Evolutionary conservation across 202 grass and related monocot species (phyloP).

Genomic region (Digitaria exilis): DNA sequence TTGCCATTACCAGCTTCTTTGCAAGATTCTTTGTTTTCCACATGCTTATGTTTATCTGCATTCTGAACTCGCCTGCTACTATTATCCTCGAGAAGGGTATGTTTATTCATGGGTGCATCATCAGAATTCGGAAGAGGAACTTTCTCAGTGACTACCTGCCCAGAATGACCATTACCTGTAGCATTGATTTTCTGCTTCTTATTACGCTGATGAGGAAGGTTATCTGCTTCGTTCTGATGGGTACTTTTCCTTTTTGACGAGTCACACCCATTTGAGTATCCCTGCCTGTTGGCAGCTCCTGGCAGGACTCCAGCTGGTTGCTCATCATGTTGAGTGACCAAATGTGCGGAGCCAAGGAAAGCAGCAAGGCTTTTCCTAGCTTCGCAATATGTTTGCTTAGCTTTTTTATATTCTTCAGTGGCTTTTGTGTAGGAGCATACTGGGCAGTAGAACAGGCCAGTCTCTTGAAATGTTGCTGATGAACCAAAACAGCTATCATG

Average conservation of each 20-base stretch:
- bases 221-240: slow-evolving; percentile 18
- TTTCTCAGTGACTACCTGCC: slow-evolving; percentile 32
- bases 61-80: slow-evolving; percentile 13
- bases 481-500: slow-evolving; percentile 50
- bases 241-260: slow-evolving; percentile 24
- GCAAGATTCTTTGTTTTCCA: slow-evolving; percentile 24
- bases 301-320: slow-evolving; percentile 20
- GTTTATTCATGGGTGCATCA: slow-evolving; percentile 18
- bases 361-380: slow-evolving; percentile 36
- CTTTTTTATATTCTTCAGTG: slow-evolving; percentile 43
- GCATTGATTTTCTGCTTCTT: slow-evolving; percentile 53
- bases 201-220: slow-evolving; percentile 16
- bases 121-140: slow-evolving; percentile 1
- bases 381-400: slow-evolving; percentile 39
- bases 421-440: slow-evolving; percentile 51
- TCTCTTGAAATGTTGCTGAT: slow-evolving; percentile 35
- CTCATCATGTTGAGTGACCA: background rate
- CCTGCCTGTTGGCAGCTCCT: slow-evolving; percentile 9
- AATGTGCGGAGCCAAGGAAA: slow-evolving; percentile 34
- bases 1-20: slow-evolving; percentile 27
- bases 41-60: slow-evolving; percentile 26
- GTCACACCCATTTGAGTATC: slow-evolving; percentile 29
- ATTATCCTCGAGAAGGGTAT: slow-evolving; percentile 32
- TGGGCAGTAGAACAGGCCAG: slow-evolving; percentile 43
- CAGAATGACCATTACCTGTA: slow-evolving; percentile 6